Evolutionary conservation across 2,329 filamentous ascomycete species (phyloP).

Genomic region (Fusarium phyllophilum): DNA sequence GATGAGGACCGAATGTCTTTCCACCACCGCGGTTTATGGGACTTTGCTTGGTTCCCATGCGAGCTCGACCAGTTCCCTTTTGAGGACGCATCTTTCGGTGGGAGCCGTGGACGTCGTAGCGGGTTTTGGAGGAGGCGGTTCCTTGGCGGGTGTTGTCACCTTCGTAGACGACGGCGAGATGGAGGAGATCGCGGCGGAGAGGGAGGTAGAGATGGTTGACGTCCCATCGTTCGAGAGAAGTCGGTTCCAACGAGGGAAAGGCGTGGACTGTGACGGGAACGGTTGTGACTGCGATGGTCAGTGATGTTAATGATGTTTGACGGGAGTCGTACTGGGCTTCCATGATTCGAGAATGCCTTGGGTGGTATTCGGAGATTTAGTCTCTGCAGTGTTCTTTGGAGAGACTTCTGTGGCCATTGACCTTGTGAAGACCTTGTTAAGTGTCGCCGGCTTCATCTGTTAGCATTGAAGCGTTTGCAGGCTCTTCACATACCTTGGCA

Average conservation of each 20-base stretch:
- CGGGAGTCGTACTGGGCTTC: conserved; percentile 55
- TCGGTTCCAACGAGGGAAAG: conserved; percentile 90
- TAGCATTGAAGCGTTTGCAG: conserved; percentile 16
- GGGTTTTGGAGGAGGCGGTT: conserved; percentile 83
- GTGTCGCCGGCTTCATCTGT: conserved; percentile 45
- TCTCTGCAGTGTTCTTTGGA: conserved; percentile 48
- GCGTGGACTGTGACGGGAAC: conserved; percentile 87
- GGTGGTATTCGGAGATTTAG: conserved; percentile 30
- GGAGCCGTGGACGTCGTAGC: conserved; percentile 85
- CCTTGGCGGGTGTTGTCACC: conserved; percentile 89
- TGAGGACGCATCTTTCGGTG: conserved; percentile 84
- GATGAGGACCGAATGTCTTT: conserved; percentile 89
- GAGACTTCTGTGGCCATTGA: conserved; percentile 67
- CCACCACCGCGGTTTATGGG: conserved; percentile 87
- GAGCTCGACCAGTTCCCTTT: conserved; percentile 85
- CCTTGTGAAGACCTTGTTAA: conserved; percentile 57
- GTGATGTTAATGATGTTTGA: background rate
- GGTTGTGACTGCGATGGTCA: conserved; percentile 59
- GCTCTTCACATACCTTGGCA: conserved; percentile 49
- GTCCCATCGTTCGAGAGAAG: conserved; percentile 80
- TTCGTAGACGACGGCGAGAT: conserved; percentile 92
- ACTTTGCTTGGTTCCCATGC: conserved; percentile 82
- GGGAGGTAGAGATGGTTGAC: conserved; percentile 87
- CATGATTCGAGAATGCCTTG: conserved; percentile 54
- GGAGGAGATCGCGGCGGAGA: conserved; percentile 88